Conservation (phyloP, 2,329 filamentous ascomycete genomes). For the Myotisia sp. region DNA sequence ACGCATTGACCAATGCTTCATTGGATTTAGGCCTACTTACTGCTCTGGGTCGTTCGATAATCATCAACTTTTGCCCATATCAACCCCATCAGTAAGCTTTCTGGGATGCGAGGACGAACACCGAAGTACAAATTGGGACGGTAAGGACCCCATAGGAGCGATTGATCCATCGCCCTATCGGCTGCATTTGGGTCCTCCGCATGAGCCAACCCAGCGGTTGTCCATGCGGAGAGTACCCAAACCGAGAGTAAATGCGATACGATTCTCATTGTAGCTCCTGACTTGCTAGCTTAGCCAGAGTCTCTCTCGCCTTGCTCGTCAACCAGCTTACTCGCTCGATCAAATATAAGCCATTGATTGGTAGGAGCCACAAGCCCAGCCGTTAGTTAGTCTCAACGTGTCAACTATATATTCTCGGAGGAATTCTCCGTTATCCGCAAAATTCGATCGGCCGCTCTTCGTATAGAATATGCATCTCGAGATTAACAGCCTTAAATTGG, state of each 20-base stretch:
- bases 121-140: constrained; percentile 91
- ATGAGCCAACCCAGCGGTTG: neutral
- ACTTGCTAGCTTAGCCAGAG: too few species aligned
- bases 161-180: constrained; percentile 52
- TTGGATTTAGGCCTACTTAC: constrained; percentile 38
- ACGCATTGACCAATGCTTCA: too few species aligned
- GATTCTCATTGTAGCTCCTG: constrained; percentile 10
- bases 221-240: constrained; percentile 13
- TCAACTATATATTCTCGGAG: too few species aligned
- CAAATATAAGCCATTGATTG: too few species aligned
- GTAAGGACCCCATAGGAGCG: constrained; percentile 90
- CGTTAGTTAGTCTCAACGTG: too few species aligned
- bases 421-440: too few species aligned
- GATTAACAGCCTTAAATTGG: too few species aligned
- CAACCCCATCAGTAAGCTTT: constrained; percentile 67
- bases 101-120: constrained; percentile 63
- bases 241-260: constrained; percentile 19
- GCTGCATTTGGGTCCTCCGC: constrained; percentile 21
- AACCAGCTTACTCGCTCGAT: too few species aligned
- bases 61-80: constrained; percentile 81
- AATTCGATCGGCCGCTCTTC: too few species aligned
- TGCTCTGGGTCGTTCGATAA: constrained; percentile 58
- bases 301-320: too few species aligned
- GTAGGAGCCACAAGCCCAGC: too few species aligned
- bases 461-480: too few species aligned